Percentiles rank a stretch among this genome's conserved stretches.
Evolutionary conservation across 768 basidiomycete species (phyloP).

Genomic region (Chalciporus piperatus): DNA sequence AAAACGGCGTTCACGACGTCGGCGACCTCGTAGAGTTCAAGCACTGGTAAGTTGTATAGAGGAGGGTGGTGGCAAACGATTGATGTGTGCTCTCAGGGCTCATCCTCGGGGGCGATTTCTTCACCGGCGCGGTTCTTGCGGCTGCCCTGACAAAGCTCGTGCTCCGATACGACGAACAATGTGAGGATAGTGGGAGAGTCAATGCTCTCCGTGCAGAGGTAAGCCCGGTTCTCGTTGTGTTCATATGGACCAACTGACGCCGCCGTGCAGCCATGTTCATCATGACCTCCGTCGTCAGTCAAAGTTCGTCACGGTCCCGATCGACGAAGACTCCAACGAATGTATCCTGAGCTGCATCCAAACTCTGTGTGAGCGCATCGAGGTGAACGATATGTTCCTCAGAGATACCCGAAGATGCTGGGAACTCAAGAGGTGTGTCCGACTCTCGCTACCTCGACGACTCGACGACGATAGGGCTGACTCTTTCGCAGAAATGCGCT

Average conservation of each 20-base stretch:
- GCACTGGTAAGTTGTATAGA: constrained; percentile 53
- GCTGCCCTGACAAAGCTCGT: constrained; percentile 89
- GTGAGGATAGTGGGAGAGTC: constrained; percentile 47
- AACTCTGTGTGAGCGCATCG: constrained; percentile 66
- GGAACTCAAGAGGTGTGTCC: constrained; percentile 78
- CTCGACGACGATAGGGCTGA: not conserved
- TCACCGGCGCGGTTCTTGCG: constrained; percentile 88
- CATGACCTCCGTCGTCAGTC: constrained; percentile 97
- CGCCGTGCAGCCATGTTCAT: constrained; percentile 78
- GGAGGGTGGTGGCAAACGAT: not conserved
- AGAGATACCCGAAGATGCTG: constrained; percentile 97
- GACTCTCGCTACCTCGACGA: not conserved
- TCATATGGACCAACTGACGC: not conserved
- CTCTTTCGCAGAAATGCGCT: constrained; percentile 66
- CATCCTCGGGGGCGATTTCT: constrained; percentile 94
- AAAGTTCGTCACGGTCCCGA: constrained; percentile 89
- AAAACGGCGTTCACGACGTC: constrained; percentile 82
- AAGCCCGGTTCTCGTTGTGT: constrained; percentile 10
- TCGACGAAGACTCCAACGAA: constrained; percentile 97
- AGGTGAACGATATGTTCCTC: constrained; percentile 71
- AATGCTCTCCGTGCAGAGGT: constrained; percentile 89
- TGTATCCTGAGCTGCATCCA: constrained; percentile 95
- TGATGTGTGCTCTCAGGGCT: constrained; percentile 49
- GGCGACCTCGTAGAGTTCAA: constrained; percentile 63
- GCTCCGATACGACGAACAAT: constrained; percentile 61